Conservation (phyloP, 169 alveolate species). For the Amoebophrya sp. region DNA sequence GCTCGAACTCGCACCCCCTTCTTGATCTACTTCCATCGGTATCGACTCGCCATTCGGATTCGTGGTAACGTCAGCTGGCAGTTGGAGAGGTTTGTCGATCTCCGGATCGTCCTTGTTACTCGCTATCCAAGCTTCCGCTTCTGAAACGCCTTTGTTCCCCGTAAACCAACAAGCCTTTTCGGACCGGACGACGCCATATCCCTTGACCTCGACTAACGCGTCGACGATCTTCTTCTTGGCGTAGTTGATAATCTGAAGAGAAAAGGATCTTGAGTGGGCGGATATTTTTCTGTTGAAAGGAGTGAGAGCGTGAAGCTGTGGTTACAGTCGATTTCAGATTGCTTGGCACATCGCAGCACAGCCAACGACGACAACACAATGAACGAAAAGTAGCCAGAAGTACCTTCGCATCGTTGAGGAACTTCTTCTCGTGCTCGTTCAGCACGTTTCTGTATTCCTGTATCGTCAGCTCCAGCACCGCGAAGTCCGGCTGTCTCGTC, state of each 20-base stretch:
- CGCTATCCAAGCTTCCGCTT: neutral
- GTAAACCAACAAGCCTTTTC: neutral
- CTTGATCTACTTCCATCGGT: neutral
- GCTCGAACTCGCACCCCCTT: too few relatives aligned
- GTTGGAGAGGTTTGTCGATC: neutral
- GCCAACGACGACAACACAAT: too few relatives aligned
- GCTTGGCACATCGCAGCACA: too few relatives aligned
- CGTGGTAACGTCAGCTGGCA: neutral
- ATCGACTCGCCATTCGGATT: too few relatives aligned
- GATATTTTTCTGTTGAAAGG: too few relatives aligned
- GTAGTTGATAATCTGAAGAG: neutral
- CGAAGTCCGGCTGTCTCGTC: neutral
- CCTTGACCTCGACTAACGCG: neutral
- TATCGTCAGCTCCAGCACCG: neutral
- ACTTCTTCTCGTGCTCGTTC: neutral
- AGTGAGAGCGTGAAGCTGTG: too few relatives aligned
- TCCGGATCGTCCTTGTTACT: neutral
- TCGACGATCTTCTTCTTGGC: neutral
- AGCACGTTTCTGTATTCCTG: neutral
- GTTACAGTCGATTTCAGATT: too few relatives aligned
- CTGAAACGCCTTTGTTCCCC: neutral
- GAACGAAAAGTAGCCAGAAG: too few relatives aligned
- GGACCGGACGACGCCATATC: neutral
- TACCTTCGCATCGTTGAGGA: neutral
- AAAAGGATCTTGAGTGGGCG: too few relatives aligned